Conservation (phyloP, 2,329 filamentous ascomycete genomes). For the Aspergillus vadensis region DNA sequence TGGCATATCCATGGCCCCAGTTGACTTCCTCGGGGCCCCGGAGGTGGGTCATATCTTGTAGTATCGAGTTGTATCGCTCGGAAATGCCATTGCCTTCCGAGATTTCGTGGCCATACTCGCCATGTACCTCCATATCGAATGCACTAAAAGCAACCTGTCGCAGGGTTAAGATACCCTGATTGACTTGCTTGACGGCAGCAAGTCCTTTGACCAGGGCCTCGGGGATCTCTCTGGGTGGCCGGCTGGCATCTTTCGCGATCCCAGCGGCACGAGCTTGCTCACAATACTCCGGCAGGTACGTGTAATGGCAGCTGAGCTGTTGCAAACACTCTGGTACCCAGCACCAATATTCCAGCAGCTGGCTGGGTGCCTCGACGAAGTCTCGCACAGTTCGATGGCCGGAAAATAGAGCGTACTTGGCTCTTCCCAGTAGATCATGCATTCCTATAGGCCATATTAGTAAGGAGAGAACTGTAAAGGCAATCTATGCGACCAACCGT, state of each 20-base stretch:
- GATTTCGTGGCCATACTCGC: too few species aligned
- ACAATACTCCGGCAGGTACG: background rate
- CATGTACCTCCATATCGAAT: slow-evolving; percentile 1
- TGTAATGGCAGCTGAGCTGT: slow-evolving; percentile 1
- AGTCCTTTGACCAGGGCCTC: background rate
- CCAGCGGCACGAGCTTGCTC: background rate
- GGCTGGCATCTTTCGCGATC: background rate
- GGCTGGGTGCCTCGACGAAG: slow-evolving; percentile 7
- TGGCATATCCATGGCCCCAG: slow-evolving; percentile 7
- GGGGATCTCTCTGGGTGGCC: background rate
- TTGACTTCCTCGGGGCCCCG: background rate
- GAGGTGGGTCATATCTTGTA: background rate
- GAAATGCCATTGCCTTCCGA: background rate
- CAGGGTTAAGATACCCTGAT: background rate
- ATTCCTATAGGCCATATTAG: background rate
- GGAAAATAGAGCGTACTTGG: slow-evolving; percentile 3
- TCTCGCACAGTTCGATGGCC: slow-evolving; percentile 9
- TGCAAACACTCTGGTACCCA: slow-evolving; percentile 6
- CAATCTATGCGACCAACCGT: background rate
- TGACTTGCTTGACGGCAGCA: background rate
- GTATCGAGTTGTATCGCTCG: background rate
- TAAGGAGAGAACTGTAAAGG: background rate
- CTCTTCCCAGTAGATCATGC: slow-evolving; percentile 3
- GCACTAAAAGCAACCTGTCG: slow-evolving; percentile 3
- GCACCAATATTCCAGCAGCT: slow-evolving; percentile 2